phyloP scores from a whole-genome alignment of 352 stramenopile genomes.

The Blastocystis hominis region DNA sequence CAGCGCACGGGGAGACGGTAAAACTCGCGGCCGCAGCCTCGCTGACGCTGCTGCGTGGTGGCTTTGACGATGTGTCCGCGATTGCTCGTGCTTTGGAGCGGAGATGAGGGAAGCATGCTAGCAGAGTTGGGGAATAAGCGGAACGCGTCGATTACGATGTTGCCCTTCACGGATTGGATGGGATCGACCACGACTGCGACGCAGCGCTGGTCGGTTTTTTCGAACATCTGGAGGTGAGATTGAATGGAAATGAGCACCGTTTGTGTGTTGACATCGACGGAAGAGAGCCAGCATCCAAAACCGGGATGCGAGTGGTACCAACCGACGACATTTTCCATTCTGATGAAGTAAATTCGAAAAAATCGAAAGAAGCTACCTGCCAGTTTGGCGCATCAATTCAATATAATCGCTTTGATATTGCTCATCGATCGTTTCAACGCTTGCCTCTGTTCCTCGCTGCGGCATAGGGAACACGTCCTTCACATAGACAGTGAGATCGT shows the following conservation, averaged over 20 bases:
- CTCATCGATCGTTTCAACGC: conserved; percentile 92
- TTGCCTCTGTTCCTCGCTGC: conserved; percentile 82
- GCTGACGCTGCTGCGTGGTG: conserved; percentile 42
- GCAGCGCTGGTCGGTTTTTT: conserved; percentile 87
- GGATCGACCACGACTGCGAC: conserved; percentile 98
- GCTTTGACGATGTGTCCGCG: conserved; percentile 33
- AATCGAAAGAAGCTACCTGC: conserved; percentile 60
- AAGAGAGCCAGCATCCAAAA: conserved; percentile 97
- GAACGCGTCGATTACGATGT: conserved; percentile 99
- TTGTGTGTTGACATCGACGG: conserved; percentile 99
- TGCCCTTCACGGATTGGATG: conserved; percentile 95
- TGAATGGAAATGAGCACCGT: conserved; percentile 62
- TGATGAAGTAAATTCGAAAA: not conserved
- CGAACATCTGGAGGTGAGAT: conserved; percentile 75
- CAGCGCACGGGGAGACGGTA: conserved; percentile 43
- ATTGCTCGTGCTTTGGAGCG: conserved; percentile 48
- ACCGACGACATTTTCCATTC: conserved; percentile 82
- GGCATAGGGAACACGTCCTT: conserved; percentile 99
- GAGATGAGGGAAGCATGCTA: not conserved
- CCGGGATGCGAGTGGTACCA: conserved; percentile 99
- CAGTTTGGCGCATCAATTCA: conserved; percentile 98
- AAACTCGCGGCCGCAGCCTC: conserved; percentile 42
- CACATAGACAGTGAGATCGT: conserved; percentile 99
- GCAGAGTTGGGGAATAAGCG: conserved; percentile 61
- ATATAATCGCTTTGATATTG: conserved; percentile 99